phyloP scores from a whole-genome alignment of 2,329 filamentous ascomycete genomes.

The Cercospora sp. region DNA sequence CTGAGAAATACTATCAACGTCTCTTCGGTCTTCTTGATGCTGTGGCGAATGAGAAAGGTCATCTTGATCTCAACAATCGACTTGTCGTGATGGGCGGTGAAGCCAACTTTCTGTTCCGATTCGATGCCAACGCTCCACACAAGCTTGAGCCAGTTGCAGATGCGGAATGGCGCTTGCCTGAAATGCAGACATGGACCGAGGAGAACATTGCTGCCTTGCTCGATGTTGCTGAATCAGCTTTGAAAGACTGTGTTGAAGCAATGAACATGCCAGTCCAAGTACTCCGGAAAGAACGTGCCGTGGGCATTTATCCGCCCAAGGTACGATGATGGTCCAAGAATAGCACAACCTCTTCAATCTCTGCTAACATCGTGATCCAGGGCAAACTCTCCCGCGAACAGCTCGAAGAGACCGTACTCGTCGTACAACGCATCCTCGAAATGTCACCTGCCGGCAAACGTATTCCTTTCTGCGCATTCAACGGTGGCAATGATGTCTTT shows the following conservation, averaged over 20 bases:
- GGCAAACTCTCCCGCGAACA: conserved; percentile 71
- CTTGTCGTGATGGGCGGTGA: conserved; percentile 94
- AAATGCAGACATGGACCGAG: conserved; percentile 77
- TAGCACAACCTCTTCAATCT: neutral
- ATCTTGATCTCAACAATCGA: conserved; percentile 15
- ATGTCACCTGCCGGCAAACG: conserved; percentile 67
- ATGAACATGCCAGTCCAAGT: conserved; percentile 78
- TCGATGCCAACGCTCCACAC: conserved; percentile 63
- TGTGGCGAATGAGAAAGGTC: conserved; percentile 58
- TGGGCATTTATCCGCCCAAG: conserved; percentile 57
- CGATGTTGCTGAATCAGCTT: conserved; percentile 81
- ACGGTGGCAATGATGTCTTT: conserved; percentile 95
- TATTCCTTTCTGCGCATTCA: conserved; percentile 95
- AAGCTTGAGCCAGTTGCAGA: conserved; percentile 67
- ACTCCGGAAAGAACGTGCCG: conserved; percentile 78
- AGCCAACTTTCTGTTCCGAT: conserved; percentile 91
- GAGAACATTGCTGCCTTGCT: conserved; percentile 76
- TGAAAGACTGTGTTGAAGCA: conserved; percentile 77
- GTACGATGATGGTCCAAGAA: conserved; percentile 45
- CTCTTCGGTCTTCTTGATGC: conserved; percentile 85
- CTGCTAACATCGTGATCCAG: conserved; percentile 6
- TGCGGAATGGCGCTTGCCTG: conserved; percentile 70
- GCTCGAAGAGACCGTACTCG: conserved; percentile 92
- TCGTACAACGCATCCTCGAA: conserved; percentile 90
- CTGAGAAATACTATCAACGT: conserved; percentile 80